phyloP scores from a whole-genome alignment of 495 filamentous ascomycete species.

The Hyaloscypha finlandica region DNA sequence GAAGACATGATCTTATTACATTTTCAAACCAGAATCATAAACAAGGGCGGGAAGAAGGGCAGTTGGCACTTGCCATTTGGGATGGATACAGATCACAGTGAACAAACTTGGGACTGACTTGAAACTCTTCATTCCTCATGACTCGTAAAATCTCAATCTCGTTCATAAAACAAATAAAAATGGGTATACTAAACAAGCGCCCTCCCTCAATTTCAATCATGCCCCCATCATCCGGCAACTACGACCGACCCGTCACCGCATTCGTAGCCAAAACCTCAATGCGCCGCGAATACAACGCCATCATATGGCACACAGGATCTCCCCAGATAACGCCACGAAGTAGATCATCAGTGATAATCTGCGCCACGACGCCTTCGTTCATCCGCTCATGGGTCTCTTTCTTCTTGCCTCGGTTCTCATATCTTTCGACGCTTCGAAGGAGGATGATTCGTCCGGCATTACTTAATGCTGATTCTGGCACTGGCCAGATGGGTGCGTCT shows the following conservation, averaged over 20 bases:
- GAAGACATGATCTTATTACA: too few relatives aligned
- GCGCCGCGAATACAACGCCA: conserved; percentile 70
- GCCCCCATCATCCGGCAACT: background rate
- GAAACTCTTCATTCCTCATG: too few relatives aligned
- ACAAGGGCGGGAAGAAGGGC: too few relatives aligned
- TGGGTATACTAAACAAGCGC: conserved; percentile 15
- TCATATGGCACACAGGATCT: conserved; percentile 76
- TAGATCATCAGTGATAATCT: conserved; percentile 62
- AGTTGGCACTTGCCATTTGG: too few relatives aligned
- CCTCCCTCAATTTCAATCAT: background rate
- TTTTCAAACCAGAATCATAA: too few relatives aligned
- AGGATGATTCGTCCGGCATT: conserved; percentile 69
- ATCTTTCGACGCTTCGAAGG: conserved; percentile 43
- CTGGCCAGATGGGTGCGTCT: conserved; percentile 50
- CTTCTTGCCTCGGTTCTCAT: conserved; percentile 14
- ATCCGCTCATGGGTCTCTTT: conserved; percentile 44
- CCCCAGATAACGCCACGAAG: conserved; percentile 72
- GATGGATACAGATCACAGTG: too few relatives aligned
- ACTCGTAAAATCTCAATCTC: too few relatives aligned
- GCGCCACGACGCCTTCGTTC: conserved; percentile 46
- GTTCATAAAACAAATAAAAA: background rate
- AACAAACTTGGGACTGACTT: too few relatives aligned
- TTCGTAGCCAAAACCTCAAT: conserved; percentile 68
- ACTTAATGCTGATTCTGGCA: conserved; percentile 62
- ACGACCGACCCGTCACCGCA: conserved; percentile 55